phyloP scores from a whole-genome alignment of 306 rosid species.

The Cicer judaicum region DNA sequence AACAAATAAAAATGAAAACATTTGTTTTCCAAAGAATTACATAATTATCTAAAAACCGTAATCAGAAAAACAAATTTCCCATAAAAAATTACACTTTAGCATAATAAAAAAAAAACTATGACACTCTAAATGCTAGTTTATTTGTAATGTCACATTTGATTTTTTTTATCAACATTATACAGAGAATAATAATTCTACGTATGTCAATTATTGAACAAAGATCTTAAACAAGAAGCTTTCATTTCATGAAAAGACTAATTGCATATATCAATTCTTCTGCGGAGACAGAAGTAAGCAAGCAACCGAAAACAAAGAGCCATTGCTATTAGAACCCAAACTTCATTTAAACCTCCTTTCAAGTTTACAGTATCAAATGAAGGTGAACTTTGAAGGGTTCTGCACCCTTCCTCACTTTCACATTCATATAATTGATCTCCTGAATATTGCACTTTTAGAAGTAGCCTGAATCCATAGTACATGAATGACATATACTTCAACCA shows the following conservation, averaged over 20 bases:
- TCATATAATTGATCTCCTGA: conserved; percentile 78
- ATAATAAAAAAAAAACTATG: no score
- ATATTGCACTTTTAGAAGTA: conserved; percentile 88
- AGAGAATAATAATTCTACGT: no score
- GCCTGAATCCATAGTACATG: conserved; percentile 90
- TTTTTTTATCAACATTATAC: no score
- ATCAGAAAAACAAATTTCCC: no score
- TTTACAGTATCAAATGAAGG: conserved; percentile 84
- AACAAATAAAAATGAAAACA: no score
- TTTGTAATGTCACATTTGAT: no score
- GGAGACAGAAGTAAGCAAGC: conserved; percentile 76
- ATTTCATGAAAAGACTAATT: conserved; percentile 21
- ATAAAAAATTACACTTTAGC: no score
- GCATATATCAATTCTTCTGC: conserved; percentile 55
- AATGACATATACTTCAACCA: conserved; percentile 91
- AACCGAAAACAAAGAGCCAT: conserved; percentile 76
- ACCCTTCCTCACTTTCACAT: conserved; percentile 75
- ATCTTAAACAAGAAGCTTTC: neutral
- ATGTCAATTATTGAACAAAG: no score
- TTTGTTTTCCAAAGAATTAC: no score
- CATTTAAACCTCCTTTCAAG: conserved; percentile 74
- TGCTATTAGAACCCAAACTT: conserved; percentile 78
- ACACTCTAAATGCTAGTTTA: no score
- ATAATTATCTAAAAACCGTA: no score
- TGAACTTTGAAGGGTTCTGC: conserved; percentile 76